Evolutionary conservation across 2,329 filamentous ascomycete species (phyloP), one percentile per base, ranked within the genome.

Genomic region (Helotiales sp.): DNA sequence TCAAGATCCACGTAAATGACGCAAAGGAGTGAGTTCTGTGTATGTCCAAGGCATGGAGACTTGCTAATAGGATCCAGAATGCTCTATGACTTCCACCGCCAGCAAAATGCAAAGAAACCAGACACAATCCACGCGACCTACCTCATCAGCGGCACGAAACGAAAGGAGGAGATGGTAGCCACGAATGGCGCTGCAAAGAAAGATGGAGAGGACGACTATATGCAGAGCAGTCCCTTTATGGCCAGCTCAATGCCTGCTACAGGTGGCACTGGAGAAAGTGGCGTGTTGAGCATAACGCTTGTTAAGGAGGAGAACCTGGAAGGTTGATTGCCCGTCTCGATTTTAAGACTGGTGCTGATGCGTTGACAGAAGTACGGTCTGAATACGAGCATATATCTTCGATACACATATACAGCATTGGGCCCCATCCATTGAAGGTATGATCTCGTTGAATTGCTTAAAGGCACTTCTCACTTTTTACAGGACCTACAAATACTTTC

Each of bases 61-160:
- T 34, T 52, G 20, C 43, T 75, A 47, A 69, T 63, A 30, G 26
- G 66, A 70, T n/a, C 20, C 61, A 97, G 91, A 78, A 96, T 96
- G 87, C 87, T 94, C 17, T 96, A 88, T 79, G 92, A 97, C 34
- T 98, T 97, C 73, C 88, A 97, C 78, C 84, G 85, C 69, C 87
- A 84, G 65, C 91, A 97, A 77, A 97, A 93, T 78, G 84, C 82
- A 63, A 92, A 91, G 78, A 91, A 89, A 68, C 85, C 91, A 0
- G 86, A 88, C 24, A 90, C 88, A 28, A 83, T 97, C n/a, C 88
- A 96, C 80, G 96, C 95, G 52, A 97, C 93, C n/a, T 99, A 97
- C 79, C 82, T 97, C 58, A 77, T 99, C 54, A 91, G 89, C 60
- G 96, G 95, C 45, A 86, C 82, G 24, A 91, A 87, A 74, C 83